Evolutionary conservation across 768 basidiomycete species (phyloP), one percentile per base, ranked within the genome.

Genomic region (Fomitopsis serialis): DNA sequence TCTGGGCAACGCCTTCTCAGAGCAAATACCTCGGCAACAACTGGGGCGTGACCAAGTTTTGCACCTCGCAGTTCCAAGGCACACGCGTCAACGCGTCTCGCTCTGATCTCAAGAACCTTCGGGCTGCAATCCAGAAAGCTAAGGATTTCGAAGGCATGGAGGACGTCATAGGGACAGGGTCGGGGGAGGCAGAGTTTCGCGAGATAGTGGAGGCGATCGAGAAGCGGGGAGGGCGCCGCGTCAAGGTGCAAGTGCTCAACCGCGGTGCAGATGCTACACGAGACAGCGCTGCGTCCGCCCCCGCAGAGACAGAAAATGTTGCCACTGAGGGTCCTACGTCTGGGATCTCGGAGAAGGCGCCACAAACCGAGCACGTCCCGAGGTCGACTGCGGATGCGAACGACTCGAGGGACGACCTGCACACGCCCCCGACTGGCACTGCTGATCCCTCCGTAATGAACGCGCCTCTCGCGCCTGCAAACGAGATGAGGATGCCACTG

Each of bases 41-140:
- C 63, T 95, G 84, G 81, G 74, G 84, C 15, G 80, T 88, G 50
- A 94, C 94, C 23, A 96, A 95, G 65, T 95, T 92, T 70, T 91
- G 93, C 60, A 71, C 89, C 24, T 76, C 77, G 13, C 90, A 93
- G 65, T 92, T 95, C 78, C 88, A 87, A 62, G 84, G 83, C 2
- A 67, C 76, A 2, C 80, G 84, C 37, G 68, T 78, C 1, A 72
- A 74, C 6, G 69, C 82, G 42, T 77, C 74, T 34, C 90, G 86
- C 62, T 68, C 75, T 1, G 79, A 87, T 32, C 78, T 81, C 2
- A 84, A 80, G 49, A 68, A 70, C 2, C 68, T 85, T 45, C 78
- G 78, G 47, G 75, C 82, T 17, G 66, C 67, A 0, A 66, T 94
- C 27, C 68, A 79, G 21, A 71, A 75, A 48, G 80, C 87, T 24